These are phyloP conservation scores for Chaetothyriales sp. DNA, from an alignment of 2,329 filamentous ascomycete genomes.

Conservation along the genomic window DNA sequence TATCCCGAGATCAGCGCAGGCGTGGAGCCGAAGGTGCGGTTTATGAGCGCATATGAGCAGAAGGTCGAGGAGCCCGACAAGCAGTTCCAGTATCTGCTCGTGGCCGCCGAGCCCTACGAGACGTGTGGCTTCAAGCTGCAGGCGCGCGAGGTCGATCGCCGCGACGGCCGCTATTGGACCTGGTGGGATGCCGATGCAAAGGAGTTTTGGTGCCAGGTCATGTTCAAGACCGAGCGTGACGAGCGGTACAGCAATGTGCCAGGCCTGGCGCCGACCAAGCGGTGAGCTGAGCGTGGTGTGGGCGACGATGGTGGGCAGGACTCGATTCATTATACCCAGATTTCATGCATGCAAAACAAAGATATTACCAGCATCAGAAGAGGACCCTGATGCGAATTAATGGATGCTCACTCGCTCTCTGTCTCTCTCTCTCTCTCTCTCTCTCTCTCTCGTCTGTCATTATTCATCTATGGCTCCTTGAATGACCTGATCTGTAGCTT, in stretches of 20 bases:
- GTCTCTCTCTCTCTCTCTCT: no score
- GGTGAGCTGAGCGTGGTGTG: not conserved
- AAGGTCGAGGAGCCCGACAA: constrained; percentile 85
- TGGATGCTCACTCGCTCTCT: not conserved
- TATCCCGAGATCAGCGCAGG: constrained; percentile 77
- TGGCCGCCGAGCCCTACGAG: constrained; percentile 95
- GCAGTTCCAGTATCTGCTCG: constrained; percentile 82
- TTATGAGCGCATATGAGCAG: constrained; percentile 97
- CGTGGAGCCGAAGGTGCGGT: constrained; percentile 67
- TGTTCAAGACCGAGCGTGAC: constrained; percentile 97
- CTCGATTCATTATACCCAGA: no score
- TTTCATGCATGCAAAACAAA: no score
- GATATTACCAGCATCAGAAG: no score
- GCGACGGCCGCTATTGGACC: constrained; percentile 75
- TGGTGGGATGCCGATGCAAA: constrained; percentile 94
- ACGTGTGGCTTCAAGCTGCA: constrained; percentile 94
- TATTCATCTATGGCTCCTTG: not conserved
- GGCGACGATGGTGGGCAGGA: no score
- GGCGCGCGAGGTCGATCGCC: constrained; percentile 76
- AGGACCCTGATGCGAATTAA: not conserved
- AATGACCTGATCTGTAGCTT: not conserved
- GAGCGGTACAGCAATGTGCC: constrained; percentile 63
- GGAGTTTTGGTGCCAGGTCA: constrained; percentile 94
- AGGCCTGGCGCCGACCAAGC: constrained; percentile 38
- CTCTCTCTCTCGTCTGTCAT: not conserved